Evolutionary conservation across 805 yeast genomes (phyloP), one percentile per base, ranked within the genome.

Genomic region (Isabelozyma pseudorhagii): DNA sequence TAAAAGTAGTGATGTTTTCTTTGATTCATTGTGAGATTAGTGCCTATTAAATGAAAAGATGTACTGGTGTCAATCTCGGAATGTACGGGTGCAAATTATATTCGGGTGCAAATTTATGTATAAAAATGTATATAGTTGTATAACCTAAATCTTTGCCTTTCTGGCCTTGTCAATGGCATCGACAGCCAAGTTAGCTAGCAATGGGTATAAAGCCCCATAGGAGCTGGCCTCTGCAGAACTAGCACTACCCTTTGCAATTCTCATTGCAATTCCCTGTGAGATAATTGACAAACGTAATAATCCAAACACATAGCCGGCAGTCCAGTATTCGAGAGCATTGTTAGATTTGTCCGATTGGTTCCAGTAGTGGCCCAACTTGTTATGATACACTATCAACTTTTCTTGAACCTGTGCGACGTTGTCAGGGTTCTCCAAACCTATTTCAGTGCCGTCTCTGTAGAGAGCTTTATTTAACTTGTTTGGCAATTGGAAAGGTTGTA

Each of bases 191-290:
- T 56, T 47, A 7, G 74, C 57, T 47, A 74, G 64, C 11, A 47
- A 50, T 14, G 66, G 67, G 53, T 73, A 74, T 40, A 72, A 56
- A 2, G 53, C 47, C 2, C 75, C 81, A 17, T 71, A 64, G 1
- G 61, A 61, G 6, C 64, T 63, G 3, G 86, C 86, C 48, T 72
- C 67, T 0, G 80, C 80, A 41, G 81, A 75, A 27, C 81, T 75
- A 1, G 85, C 85, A 38, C 74, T 76, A 9, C 85, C 85, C 46
- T 71, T 64, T 9, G 71, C 67, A 1, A 72, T 67, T 46, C 87
- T 68, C 67, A 82, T 81, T 5, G 82, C 83, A 45, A 83, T 81
- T 3, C 88, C 88, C 54, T 83, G 88, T 14, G 78, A 69, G 48
- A 83, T 83, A 14, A 83, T 85, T 50, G 79, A 71, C 15, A 82